Conservation (phyloP, 2,329 filamentous ascomycete species). For the Tolypocladium pustulatum region DNA sequence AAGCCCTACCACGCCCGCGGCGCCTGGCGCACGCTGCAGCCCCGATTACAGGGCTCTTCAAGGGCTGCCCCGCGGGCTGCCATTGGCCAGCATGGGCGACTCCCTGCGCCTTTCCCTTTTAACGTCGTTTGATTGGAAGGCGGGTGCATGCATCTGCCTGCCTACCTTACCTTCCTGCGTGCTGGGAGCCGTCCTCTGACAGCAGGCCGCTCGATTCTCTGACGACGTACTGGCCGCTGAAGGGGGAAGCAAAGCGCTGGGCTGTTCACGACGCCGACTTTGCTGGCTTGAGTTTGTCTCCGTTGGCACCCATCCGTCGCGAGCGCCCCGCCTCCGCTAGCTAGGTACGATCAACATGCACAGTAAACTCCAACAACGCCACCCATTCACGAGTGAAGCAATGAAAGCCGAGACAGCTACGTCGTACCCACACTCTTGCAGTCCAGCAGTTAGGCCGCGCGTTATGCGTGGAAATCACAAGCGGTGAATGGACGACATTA, state of each 20-base stretch:
- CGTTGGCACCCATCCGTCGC: background rate
- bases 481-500: background rate
- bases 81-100: slow-evolving; percentile 8
- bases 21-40: slow-evolving; percentile 16
- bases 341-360: background rate
- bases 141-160: background rate
- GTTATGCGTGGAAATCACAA: background rate
- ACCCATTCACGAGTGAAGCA: background rate
- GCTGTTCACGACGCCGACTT: background rate
- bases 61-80: slow-evolving; percentile 19
- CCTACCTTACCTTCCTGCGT: background rate
- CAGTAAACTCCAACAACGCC: background rate
- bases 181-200: background rate
- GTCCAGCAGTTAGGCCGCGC: background rate
- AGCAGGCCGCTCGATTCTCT: background rate
- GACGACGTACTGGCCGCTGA: background rate
- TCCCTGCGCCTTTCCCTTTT: slow-evolving; percentile 9
- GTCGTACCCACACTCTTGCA: background rate
- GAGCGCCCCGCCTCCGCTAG: background rate
- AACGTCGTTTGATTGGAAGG: slow-evolving; percentile 5
- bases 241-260: background rate
- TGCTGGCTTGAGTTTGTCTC: background rate
- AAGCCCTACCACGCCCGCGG: slow-evolving; percentile 1
- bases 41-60: slow-evolving; percentile 17
- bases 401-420: background rate